phyloP scores from a whole-genome alignment of 495 filamentous ascomycete species.

The Penicillium crystallinum region DNA sequence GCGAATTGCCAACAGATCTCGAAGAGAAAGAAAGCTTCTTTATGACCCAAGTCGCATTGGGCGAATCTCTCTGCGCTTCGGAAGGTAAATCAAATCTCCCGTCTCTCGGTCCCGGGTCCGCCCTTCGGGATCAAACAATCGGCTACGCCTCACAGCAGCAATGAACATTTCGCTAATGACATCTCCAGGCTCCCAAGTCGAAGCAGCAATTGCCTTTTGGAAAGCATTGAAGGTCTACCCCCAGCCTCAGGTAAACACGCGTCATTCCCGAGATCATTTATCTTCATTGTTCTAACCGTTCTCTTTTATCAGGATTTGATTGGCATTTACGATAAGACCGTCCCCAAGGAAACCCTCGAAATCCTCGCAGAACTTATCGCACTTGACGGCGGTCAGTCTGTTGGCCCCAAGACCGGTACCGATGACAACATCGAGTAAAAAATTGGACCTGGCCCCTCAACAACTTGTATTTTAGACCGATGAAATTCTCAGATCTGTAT shows the following conservation, averaged over 20 bases:
- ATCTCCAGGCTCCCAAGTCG: constrained; percentile 59
- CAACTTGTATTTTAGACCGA: constrained; percentile 8
- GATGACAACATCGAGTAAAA: constrained; percentile 40
- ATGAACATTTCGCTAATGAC: background rate
- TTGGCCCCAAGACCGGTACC: constrained; percentile 24
- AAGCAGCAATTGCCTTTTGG: constrained; percentile 93
- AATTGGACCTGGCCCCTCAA: background rate
- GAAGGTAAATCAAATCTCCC: constrained; percentile 49
- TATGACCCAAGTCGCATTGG: constrained; percentile 85
- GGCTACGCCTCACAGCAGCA: background rate
- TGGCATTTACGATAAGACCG: constrained; percentile 93
- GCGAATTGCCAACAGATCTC: constrained; percentile 78
- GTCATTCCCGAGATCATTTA: background rate
- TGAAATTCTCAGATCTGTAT: constrained; percentile 6
- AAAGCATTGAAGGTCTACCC: constrained; percentile 98
- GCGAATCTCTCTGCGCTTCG: constrained; percentile 64
- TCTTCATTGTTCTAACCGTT: constrained; percentile 18
- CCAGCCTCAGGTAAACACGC: constrained; percentile 47
- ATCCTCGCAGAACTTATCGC: constrained; percentile 98
- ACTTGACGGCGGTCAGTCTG: constrained; percentile 60
- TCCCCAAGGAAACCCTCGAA: constrained; percentile 90
- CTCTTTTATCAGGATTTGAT: background rate
- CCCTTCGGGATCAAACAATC: too few species aligned
- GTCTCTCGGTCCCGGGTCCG: too few species aligned
- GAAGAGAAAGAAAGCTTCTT: constrained; percentile 93